Evolutionary conservation across 495 filamentous ascomycete genomes (phyloP).

Genomic region (Aspergillus coremiiformis): DNA sequence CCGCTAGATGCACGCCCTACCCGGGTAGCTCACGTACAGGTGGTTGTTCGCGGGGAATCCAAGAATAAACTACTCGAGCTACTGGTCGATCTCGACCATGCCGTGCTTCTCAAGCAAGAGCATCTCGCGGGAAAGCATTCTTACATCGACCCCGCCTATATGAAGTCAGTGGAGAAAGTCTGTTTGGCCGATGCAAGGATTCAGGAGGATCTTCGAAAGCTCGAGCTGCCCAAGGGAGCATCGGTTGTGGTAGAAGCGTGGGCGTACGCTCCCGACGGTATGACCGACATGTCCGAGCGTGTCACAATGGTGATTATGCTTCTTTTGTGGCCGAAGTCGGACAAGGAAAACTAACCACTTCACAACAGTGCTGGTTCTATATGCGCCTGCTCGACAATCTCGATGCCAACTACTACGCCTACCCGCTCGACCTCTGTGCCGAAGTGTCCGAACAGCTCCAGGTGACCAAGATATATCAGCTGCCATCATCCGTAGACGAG

Average conservation of each 20-base stretch:
- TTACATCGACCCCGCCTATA: constrained; percentile 16
- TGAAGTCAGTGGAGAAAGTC: constrained; percentile 15
- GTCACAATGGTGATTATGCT: constrained; percentile 17
- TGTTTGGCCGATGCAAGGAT: constrained; percentile 8
- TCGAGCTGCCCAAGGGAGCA: constrained; percentile 8
- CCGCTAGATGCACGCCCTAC: constrained; percentile 1
- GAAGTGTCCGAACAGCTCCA: constrained; percentile 53
- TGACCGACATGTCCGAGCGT: constrained; percentile 25
- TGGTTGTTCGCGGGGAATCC: neutral
- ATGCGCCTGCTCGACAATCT: constrained; percentile 17
- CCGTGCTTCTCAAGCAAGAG: neutral
- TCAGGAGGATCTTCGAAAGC: constrained; percentile 8
- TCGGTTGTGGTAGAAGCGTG: constrained; percentile 13
- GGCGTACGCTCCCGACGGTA: constrained; percentile 24
- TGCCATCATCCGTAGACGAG: constrained; percentile 31
- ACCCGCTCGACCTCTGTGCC: constrained; percentile 63
- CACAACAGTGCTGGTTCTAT: constrained; percentile 27
- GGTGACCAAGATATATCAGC: constrained; percentile 41
- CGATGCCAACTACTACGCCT: constrained; percentile 64
- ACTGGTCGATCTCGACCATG: constrained; percentile 5
- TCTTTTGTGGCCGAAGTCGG: neutral
- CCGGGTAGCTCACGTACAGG: constrained; percentile 12
- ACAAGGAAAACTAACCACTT: neutral
- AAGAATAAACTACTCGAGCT: constrained; percentile 10
- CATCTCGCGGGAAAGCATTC: constrained; percentile 17